Base-by-base conservation (phyloP, 768 basidiomycete genomes). In the Baorangia bicolor region DNA sequence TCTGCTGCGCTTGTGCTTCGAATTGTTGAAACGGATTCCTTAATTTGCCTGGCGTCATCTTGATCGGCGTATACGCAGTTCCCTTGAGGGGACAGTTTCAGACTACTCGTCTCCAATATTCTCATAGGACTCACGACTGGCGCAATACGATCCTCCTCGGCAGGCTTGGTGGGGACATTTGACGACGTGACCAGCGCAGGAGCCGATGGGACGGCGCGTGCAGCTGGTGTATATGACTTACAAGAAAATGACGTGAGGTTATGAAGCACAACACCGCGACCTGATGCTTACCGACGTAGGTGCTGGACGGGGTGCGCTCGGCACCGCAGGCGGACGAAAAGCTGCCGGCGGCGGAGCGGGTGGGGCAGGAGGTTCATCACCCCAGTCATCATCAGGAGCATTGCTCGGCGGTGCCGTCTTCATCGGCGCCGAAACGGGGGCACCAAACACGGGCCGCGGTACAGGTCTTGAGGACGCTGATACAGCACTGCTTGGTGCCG, bases 21-120 rank as follows among this genome's bases (percentile, higher is more conserved):
- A 81, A 78, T 4, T 81, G 78, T 10, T 84, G 84, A 62, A 93
- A 93, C 1, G 89, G 90, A 67, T 94, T 96, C 61, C 76, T 88
- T 49, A 98, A 79, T 71, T 87, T 98, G 72, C 88, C 94, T 0
- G 96, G 96, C 23, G 87, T 80, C 10, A 98, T 79, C 49, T 83
- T 82, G 56, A 98, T 92, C 3, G 96, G 96, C 2, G 87, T 90
- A 68, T 94, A 98, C 0, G 88, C 81, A 0, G 94, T 92, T 46
- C 94, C 90, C 74, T 77, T 39, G 16, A n/a, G 18, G 11, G 14
- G 34, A 33, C 4, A 0, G 13, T 31, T 35, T 53, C 27, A 61
- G 25, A 44, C 21, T 2, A 21, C 1, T 2, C 13, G 9, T 35
- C 4, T 10, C 10, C n/a, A 5, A 27, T 11, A 4, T 9, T 28